phyloP scores from a whole-genome alignment of 768 basidiomycete genomes.

The Suillus plorans region DNA sequence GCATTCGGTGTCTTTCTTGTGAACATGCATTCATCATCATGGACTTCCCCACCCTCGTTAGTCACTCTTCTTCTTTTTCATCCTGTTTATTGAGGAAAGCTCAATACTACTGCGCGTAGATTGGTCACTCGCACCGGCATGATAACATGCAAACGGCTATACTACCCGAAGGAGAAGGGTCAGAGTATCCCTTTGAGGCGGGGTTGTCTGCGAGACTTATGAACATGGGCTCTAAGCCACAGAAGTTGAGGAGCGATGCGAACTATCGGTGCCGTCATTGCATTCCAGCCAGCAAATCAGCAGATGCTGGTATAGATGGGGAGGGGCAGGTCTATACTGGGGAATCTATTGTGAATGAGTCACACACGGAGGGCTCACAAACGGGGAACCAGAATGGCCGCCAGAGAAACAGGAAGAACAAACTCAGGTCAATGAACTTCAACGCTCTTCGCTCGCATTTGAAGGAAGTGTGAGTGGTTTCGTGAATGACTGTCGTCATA shows the following conservation, averaged over 20 bases:
- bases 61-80: slow-evolving; percentile 14
- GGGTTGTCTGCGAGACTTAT: slow-evolving; percentile 23
- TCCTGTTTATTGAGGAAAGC: not conserved
- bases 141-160: slow-evolving; percentile 45
- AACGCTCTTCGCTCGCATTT: slow-evolving; percentile 62
- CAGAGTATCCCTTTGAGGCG: slow-evolving; percentile 19
- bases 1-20: slow-evolving; percentile 52
- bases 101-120: slow-evolving; percentile 33
- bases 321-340: not conserved
- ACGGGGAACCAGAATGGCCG: slow-evolving; percentile 1
- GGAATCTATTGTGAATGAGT: not conserved
- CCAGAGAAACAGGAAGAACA: slow-evolving; percentile 10
- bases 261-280: slow-evolving; percentile 60
- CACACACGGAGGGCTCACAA: not conserved
- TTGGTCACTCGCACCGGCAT: slow-evolving; percentile 66
- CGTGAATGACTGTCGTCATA: not conserved
- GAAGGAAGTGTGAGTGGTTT: slow-evolving; percentile 52
- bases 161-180: slow-evolving; percentile 14
- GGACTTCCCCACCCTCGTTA: slow-evolving; percentile 46
- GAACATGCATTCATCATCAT: slow-evolving; percentile 44
- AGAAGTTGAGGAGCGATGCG: slow-evolving; percentile 31
- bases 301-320: not conserved
- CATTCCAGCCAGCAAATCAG: slow-evolving; percentile 6
- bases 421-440: slow-evolving; percentile 40
- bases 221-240: slow-evolving; percentile 19